A percentile compares a stretch with the other conserved stretches of the same genome.
These are phyloP conservation scores for Elymus sibiricus DNA, from an alignment of 176 grass and related monocot genomes.

Conservation along the genomic window DNA sequence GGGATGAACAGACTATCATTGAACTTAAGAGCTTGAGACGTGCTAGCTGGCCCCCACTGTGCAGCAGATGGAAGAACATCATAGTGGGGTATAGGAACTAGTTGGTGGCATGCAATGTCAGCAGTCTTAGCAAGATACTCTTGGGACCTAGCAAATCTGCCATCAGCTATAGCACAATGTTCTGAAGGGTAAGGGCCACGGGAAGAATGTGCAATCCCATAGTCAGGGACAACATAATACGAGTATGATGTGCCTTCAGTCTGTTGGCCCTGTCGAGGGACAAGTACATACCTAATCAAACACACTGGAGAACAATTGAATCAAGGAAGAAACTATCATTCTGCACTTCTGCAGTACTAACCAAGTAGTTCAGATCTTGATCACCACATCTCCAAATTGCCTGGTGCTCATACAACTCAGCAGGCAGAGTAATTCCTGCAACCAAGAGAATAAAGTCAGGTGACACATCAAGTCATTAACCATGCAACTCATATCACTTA, in stretches of 20 bases:
- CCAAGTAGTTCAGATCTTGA: conserved; percentile 51
- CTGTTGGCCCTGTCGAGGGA: conserved; percentile 38
- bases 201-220: conserved; percentile 39
- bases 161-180: conserved; percentile 28
- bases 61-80: conserved; percentile 27
- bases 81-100: conserved; percentile 31
- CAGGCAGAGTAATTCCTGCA: conserved; percentile 43
- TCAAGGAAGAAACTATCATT: background rate
- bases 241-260: conserved; percentile 40
- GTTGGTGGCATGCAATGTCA: conserved; percentile 36
- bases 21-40: background rate
- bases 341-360: conserved; percentile 24
- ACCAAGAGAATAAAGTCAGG: background rate
- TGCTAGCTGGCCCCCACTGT: conserved; percentile 30
- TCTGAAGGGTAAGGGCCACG: conserved; percentile 45
- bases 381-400: conserved; percentile 41
- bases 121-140: conserved; percentile 23
- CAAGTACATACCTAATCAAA: conserved; percentile 9
- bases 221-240: conserved; percentile 57
- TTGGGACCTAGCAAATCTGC: conserved; percentile 21
- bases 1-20: conserved; percentile 20
- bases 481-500: conserved; percentile 16
- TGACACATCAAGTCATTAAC: background rate
- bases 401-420: conserved; percentile 55
- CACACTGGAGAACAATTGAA: background rate